These are phyloP conservation scores for Ophiostoma sp. DNA, from an alignment of 2,329 filamentous ascomycete species.

Conservation along the genomic window DNA sequence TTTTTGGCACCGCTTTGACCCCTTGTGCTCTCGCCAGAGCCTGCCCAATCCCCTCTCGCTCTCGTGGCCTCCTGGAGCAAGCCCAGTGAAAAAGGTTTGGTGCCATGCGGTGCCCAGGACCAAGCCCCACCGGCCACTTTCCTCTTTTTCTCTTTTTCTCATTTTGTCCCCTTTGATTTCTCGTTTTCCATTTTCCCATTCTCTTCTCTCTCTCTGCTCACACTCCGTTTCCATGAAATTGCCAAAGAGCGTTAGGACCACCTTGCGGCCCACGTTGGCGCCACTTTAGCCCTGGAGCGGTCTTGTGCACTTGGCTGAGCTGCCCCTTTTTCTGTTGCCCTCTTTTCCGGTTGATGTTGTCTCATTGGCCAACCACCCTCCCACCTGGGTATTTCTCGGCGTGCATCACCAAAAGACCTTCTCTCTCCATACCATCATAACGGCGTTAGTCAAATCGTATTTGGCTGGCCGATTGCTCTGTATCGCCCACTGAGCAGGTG, in stretches of 20 bases:
- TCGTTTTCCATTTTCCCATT: neutral
- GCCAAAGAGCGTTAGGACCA: constrained; percentile 16
- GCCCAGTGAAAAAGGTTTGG: constrained; percentile 15
- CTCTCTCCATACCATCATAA: too few relatives aligned
- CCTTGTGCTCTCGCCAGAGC: neutral
- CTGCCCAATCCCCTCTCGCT: neutral
- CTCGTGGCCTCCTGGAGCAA: neutral
- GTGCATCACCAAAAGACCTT: neutral
- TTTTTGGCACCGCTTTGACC: neutral
- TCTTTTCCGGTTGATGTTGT: neutral
- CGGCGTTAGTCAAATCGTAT: neutral
- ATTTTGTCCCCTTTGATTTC: neutral
- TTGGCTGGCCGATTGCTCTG: neutral
- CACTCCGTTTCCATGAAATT: neutral
- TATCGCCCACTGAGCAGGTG: neutral
- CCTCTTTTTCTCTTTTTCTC: neutral
- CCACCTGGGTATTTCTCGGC: neutral
- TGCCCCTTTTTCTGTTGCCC: neutral
- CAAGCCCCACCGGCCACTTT: neutral
- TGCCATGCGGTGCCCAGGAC: neutral
- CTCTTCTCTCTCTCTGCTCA: neutral
- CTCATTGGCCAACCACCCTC: neutral
- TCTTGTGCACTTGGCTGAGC: neutral
- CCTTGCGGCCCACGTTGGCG: neutral
- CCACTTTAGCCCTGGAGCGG: neutral